phyloP scores from a whole-genome alignment of 768 basidiomycete species.

The Fomitopsis pulvina region DNA sequence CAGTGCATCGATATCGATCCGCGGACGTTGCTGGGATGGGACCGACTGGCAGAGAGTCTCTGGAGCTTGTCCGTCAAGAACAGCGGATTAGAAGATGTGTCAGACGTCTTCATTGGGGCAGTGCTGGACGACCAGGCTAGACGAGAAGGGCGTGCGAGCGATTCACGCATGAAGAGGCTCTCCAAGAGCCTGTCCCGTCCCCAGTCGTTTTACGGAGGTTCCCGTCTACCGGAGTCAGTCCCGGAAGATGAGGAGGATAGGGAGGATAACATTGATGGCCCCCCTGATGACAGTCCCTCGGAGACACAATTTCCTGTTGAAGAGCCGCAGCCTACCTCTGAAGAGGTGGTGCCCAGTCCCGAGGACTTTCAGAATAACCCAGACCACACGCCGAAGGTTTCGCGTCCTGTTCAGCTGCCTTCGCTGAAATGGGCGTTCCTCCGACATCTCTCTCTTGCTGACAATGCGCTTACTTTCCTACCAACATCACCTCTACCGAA shows the following conservation, averaged over 20 bases:
- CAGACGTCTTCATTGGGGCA: constrained; percentile 68
- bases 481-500: constrained; percentile 60
- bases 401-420: constrained; percentile 37
- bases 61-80: constrained; percentile 68
- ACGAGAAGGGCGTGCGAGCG: constrained; percentile 46
- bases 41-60: constrained; percentile 62
- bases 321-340: not conserved
- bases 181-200: constrained; percentile 28
- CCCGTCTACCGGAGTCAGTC: constrained; percentile 48
- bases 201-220: constrained; percentile 40
- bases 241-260: constrained; percentile 41
- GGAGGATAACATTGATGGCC: constrained; percentile 6
- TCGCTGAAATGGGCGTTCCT: constrained; percentile 69
- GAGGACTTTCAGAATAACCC: too few species aligned
- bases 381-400: constrained; percentile 22
- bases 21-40: constrained; percentile 78
- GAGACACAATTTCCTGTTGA: not conserved
- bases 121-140: constrained; percentile 72
- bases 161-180: constrained; percentile 38
- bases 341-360: too few species aligned
- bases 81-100: constrained; percentile 77
- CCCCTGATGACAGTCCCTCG: too few species aligned
- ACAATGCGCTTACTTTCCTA: constrained; percentile 78
- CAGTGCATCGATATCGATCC: constrained; percentile 81
- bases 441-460: constrained; percentile 67